These are phyloP conservation scores for Logfia minima DNA, from an alignment of 129 eudicot species.

Conservation along the genomic window DNA sequence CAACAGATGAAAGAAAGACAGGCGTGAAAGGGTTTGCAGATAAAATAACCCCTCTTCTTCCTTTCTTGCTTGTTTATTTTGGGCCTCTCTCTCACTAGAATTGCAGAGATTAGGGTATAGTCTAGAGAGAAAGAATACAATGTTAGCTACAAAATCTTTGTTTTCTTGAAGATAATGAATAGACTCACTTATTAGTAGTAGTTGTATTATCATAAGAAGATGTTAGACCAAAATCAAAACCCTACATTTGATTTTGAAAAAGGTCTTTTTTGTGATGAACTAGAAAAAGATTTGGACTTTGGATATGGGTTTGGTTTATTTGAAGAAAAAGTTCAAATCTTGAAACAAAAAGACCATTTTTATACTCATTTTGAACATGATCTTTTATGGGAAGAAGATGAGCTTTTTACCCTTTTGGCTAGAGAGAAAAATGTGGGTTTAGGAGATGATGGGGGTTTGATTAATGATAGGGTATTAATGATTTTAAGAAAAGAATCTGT, in stretches of 20 bases:
- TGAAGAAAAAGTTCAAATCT: neutral
- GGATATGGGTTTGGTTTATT: constrained; percentile 14
- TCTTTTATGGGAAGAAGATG: constrained; percentile 35
- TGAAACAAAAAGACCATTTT: constrained; percentile 25
- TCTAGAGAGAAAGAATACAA: constrained; percentile 29
- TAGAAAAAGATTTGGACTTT: constrained; percentile 25
- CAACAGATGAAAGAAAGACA: constrained; percentile 22
- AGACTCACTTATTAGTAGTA: neutral
- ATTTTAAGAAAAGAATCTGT: constrained; percentile 51
- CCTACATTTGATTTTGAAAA: constrained; percentile 5
- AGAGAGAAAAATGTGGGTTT: constrained; percentile 19
- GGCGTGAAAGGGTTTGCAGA: constrained; percentile 41
- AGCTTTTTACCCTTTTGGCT: constrained; percentile 23
- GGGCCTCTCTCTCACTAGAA: constrained; percentile 24
- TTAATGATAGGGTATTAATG: constrained; percentile 14
- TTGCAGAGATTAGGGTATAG: neutral
- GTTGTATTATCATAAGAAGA: neutral
- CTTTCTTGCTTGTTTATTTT: neutral
- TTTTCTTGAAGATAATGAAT: constrained; percentile 30
- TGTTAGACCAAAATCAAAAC: neutral
- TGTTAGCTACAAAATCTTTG: neutral
- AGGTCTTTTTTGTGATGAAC: constrained; percentile 36
- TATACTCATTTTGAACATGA: constrained; percentile 38
- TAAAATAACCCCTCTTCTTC: constrained; percentile 22
- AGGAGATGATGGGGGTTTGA: constrained; percentile 17